phyloP scores from a whole-genome alignment of 2,329 filamentous ascomycete genomes.

The Penicillium sclerotiorum region DNA sequence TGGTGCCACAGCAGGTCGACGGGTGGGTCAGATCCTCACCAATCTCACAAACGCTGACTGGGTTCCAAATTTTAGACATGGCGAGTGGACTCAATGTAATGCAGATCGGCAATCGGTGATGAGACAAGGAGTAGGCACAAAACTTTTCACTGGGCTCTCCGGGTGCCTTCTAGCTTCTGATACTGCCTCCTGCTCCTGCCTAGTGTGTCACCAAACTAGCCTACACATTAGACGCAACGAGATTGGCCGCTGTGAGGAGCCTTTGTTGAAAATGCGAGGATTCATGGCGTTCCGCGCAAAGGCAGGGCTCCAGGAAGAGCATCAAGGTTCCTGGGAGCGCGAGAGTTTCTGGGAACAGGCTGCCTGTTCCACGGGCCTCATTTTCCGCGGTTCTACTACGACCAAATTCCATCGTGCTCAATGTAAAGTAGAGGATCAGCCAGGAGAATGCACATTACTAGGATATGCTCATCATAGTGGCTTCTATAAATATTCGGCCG shows the following conservation, averaged over 20 bases:
- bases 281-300: background rate
- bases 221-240: background rate
- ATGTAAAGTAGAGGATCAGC: background rate
- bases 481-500: too few species aligned
- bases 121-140: background rate
- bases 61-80: background rate
- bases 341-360: background rate
- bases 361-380: background rate
- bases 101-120: background rate
- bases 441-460: background rate
- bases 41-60: background rate
- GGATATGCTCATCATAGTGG: background rate
- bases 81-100: background rate
- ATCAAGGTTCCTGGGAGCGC: too few species aligned
- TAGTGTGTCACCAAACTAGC: background rate
- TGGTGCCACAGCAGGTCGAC: background rate
- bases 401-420: background rate
- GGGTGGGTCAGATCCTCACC: background rate
- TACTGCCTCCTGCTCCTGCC: background rate
- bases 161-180: background rate
- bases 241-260: background rate
- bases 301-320: background rate
- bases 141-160: background rate
- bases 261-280: background rate
- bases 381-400: background rate